phyloP scores from a whole-genome alignment of 371 early-diverging fungal genomes.

The Blyttiomyces sp. region DNA sequence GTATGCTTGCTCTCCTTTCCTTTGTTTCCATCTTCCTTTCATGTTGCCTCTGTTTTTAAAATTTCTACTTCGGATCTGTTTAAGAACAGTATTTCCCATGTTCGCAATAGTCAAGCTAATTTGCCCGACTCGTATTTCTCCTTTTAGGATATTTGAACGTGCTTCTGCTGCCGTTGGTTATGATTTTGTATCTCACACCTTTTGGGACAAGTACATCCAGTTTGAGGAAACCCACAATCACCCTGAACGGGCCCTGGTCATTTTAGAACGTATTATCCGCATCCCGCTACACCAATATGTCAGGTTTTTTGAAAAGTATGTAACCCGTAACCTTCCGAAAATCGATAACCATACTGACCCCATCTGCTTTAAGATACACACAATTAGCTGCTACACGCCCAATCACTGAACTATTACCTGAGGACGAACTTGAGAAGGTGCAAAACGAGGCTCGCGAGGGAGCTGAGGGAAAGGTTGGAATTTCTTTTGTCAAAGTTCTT shows the following conservation, averaged over 20 bases:
- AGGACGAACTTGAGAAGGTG: conserved; percentile 40
- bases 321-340: no score
- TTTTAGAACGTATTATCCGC: conserved; percentile 58
- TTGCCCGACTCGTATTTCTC: no score
- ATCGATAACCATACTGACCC: no score
- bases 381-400: conserved; percentile 47
- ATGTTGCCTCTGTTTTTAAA: no score
- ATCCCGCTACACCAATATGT: conserved; percentile 72
- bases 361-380: conserved; percentile 40
- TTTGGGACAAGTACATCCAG: conserved; percentile 71
- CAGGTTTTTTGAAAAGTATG: conserved; percentile 66
- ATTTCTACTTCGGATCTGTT: no score
- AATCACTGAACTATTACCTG: conserved; percentile 46
- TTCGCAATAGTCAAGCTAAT: background rate
- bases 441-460: conserved; percentile 10
- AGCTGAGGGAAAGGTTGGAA: no score
- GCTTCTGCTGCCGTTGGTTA: conserved; percentile 57
- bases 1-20: conserved; percentile 4
- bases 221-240: conserved; percentile 53
- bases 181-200: conserved; percentile 65
- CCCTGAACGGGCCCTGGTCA: conserved; percentile 34
- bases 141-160: conserved; percentile 55
- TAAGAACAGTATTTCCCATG: background rate
- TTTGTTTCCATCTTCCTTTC: background rate
- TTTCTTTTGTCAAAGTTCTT: no score